A percentile compares a stretch with the other conserved stretches of the same genome.
Evolutionary conservation across 2,329 filamentous ascomycete species (phyloP).

Genomic region (Diaporthe sp.): DNA sequence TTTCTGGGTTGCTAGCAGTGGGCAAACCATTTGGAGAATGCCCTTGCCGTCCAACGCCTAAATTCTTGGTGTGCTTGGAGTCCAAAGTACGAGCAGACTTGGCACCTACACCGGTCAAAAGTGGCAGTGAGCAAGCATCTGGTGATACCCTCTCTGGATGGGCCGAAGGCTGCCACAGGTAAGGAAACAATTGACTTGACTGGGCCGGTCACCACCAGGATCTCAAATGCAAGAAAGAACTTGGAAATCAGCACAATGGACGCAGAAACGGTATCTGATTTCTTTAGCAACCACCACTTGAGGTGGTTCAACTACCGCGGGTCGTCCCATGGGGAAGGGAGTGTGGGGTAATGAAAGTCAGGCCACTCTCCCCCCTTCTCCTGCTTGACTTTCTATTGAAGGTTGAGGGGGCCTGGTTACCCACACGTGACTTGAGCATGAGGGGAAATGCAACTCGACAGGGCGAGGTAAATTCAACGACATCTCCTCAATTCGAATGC

Average conservation of each 20-base stretch:
- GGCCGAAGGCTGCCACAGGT: neutral
- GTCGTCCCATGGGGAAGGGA: conserved; percentile 26
- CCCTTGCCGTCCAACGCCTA: neutral
- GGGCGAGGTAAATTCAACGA: conserved; percentile 39
- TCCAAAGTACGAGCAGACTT: neutral
- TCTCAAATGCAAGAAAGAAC: neutral
- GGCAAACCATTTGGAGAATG: neutral
- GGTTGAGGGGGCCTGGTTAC: conserved; percentile 18
- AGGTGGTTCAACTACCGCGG: neutral
- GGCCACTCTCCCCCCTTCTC: conserved; percentile 30
- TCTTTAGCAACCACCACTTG: neutral
- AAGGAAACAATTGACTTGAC: neutral
- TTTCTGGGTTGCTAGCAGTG: neutral
- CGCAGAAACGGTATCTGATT: neutral
- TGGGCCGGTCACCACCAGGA: neutral
- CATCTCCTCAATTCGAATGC: conserved; percentile 25
- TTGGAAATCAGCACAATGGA: neutral
- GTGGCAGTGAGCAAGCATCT: neutral
- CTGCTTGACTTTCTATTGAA: neutral
- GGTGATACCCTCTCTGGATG: neutral
- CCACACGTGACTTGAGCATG: conserved; percentile 39
- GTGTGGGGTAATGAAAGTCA: conserved; percentile 40
- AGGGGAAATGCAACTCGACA: conserved; percentile 31
- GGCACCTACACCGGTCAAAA: neutral
- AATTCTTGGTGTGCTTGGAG: neutral